Percentiles rank a stretch among this genome's conserved stretches.
These are phyloP conservation scores for Raffaelea arxii DNA, from an alignment of 2,329 filamentous ascomycete species.

Conservation along the genomic window DNA sequence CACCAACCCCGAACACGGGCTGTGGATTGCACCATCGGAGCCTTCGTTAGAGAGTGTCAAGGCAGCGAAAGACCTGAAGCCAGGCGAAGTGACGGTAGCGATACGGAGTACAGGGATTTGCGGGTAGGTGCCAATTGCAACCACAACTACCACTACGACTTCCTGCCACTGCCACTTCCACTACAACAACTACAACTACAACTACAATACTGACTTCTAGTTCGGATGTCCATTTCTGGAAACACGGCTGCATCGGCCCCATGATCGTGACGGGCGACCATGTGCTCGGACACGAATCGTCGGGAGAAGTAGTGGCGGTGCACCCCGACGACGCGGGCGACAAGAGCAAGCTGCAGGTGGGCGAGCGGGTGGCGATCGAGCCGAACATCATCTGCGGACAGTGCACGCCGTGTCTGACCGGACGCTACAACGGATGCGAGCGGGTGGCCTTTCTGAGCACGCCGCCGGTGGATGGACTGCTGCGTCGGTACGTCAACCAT, in stretches of 20 bases:
- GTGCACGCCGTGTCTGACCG: conserved; percentile 85
- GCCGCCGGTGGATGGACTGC: conserved; percentile 75
- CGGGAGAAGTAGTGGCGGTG: conserved; percentile 71
- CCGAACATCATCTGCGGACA: conserved; percentile 86
- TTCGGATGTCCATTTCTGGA: conserved; percentile 96
- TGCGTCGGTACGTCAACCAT: conserved; percentile 91
- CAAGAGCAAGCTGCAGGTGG: conserved; percentile 68
- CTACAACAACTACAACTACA: too few species aligned
- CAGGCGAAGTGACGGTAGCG: conserved; percentile 78
- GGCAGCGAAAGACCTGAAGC: conserved; percentile 55
- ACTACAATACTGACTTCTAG: conserved; percentile 39
- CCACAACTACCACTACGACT: too few species aligned
- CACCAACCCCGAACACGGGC: conserved; percentile 84
- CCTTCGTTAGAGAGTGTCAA: conserved; percentile 68
- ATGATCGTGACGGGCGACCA: conserved; percentile 88
- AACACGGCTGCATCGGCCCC: conserved; percentile 85
- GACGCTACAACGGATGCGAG: conserved; percentile 92
- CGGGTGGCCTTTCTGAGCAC: conserved; percentile 80
- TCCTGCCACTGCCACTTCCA: neutral
- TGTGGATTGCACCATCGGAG: conserved; percentile 75
- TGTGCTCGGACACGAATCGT: conserved; percentile 90
- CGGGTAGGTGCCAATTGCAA: conserved; percentile 47
- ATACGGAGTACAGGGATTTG: conserved; percentile 95
- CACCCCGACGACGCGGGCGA: conserved; percentile 44
- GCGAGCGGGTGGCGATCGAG: conserved; percentile 89